Evolutionary conservation across 108 stramenopile genomes (phyloP), one percentile per base, ranked within the genome.

Genomic region (Chaetoceros tenuissimus): DNA sequence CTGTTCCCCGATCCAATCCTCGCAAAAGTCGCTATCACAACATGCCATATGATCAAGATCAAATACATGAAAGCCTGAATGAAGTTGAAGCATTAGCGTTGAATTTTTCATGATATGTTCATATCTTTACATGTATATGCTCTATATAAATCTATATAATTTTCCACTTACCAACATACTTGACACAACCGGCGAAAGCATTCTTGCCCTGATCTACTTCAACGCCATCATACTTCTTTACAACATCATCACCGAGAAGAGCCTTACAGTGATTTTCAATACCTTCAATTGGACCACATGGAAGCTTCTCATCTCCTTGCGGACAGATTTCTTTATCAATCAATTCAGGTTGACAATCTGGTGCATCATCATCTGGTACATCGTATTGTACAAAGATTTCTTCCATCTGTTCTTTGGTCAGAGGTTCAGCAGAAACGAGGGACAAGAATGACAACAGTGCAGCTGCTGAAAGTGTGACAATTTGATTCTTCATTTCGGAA

Each of bases 1-100:
- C n/a, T 24, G 48, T 49, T 49, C 48, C n/a, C 13, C 48, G 8
- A 40, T 40, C 34, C 34, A 40, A 13, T 40, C 34, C 34, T 40
- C 34, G 34, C 34, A 40, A 40, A 40, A 10, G 34, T 40, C 34
- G 13, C 8, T 10, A 5, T 40, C 34, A 13, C 34, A 40, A 40
- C 34, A 40, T 10, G 34, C 34, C 34, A 40, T 10, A 40, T 40
- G 34, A 10, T 40, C 34, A 5, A 40, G 13, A 13, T 40, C 34
- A 40, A 40, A 40, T 40, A 40, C 34, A 13, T 40, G 34, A 40
- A 40, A 40, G 5, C 34, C n/a, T n/a, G n/a, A n/a, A n/a, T n/a
- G n/a, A n/a, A n/a, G n/a, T n/a, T n/a, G n/a, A n/a, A n/a, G n/a
- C n/a, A n/a, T n/a, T n/a, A n/a, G n/a, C n/a, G n/a, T n/a, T n/a